Evolutionary conservation across 2,329 filamentous ascomycete species (phyloP), one percentile per base, ranked within the genome.

Genomic region (Aspergillus flavus): DNA sequence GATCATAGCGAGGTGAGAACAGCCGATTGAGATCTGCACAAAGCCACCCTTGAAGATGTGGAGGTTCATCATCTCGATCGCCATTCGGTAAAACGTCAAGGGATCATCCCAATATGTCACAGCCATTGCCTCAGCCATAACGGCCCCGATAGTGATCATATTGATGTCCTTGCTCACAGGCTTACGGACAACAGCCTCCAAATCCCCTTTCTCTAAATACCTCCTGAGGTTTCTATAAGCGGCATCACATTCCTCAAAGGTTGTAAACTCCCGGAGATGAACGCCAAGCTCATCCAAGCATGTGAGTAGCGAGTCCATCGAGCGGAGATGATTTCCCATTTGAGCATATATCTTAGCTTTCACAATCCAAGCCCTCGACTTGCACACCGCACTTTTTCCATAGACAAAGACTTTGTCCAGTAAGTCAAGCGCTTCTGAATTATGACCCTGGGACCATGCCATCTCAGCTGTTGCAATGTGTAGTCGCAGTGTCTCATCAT

Each of bases 401-500:
- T 91, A 86, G 36, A 80, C 76, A 69, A 95, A 91, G 6, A 96
- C 87, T 3, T 85, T 86, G 26, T 86, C 79, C 14, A 97, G 84
- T n/a, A 94, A 79, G 32, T 83, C 81, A 48, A 89, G 85, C 26
- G 92, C 91, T 58, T 89, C 85, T 1, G 85, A 81, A 63, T 89
- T 87, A 67, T 93, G 87, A 5, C 88, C 88, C 81, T 94, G 90
- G 71, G 91, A 93, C 72, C 93, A 87, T 69, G 92, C 90, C 73
- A 92, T 93, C 75, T 97, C 93, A 4, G 93, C 91, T 5, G 92
- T 88, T 59, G 91, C 88, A 5, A 93, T 88, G 74, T 92, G 89
- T 2, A 96, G 82, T 65, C 90, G 88, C 65, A 96, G 83, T 0
- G 93, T 96, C 79, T 98, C 94, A 12, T 93, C 89, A 71, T 97